Evolutionary conservation across 495 filamentous ascomycete genomes (phyloP), one percentile per base, ranked within the genome.

Genomic region (Penicillium steckii): DNA sequence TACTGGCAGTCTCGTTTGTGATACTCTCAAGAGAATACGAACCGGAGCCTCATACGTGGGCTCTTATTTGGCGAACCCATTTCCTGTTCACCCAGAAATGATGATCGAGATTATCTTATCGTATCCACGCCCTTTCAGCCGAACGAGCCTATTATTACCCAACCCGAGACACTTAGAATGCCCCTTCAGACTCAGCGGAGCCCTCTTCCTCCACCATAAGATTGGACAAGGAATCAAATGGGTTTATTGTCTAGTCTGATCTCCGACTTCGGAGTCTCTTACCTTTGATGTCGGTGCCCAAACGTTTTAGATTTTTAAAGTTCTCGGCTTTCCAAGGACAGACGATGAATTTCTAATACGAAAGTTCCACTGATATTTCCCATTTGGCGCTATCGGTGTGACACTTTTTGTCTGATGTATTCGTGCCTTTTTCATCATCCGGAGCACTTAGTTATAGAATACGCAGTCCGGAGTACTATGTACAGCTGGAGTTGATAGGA

Each of bases 191-290:
- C 18, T 21, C 38, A 41, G 38, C 38, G 38, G 38, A 41, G 38
- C 38, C 38, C 38, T 19, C 18, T 19, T 19, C 18, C 38, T 41
- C 38, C 38, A 41, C 38, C 19, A 8, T 5, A 19, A 41, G 13
- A 44, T 55, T 17, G 40, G 25, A n/a, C 15, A 37, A 15, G 33
- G 33, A 13, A 15, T 37, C 33, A 8, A 37, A 37, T 37, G 7
- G n/a, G n/a, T 37, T 15, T 15, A 37, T 37, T 48, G 19, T 35
- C 21, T 24, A 27, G 35, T 21, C 43, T 40, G 19, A 32, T 29
- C 56, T 60, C 57, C 57, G 57, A 60, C 50, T 48, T 60, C 57
- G 53, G 57, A 60, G 57, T 12, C 42, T n/a, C 33, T 45, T 26
- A 7, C n/a, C 15, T 18, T n/a, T 30, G 13, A 30, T 37, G 42